Evolutionary conservation across 768 basidiomycete species (phyloP).

Genomic region (Trametes elegans): DNA sequence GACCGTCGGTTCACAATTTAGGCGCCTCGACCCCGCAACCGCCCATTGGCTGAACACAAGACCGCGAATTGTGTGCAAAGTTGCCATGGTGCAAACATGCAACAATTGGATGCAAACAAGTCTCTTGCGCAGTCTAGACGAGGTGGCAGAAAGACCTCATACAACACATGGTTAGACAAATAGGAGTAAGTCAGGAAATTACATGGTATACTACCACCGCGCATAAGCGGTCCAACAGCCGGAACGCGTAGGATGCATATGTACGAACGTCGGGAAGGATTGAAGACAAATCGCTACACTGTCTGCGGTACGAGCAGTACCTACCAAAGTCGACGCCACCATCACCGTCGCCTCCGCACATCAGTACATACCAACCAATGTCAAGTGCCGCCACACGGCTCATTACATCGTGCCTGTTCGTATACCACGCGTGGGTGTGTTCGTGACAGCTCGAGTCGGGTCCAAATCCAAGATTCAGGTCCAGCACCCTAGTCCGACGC

Average conservation of each 20-base stretch:
- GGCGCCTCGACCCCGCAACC: too few species aligned
- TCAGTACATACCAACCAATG: background rate
- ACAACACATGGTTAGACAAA: background rate
- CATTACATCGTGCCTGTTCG: conserved; percentile 3
- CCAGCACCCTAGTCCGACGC: conserved; percentile 2
- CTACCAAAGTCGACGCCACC: too few species aligned
- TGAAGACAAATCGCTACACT: background rate
- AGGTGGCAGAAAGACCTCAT: background rate
- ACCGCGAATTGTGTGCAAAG: too few species aligned
- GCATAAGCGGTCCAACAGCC: background rate
- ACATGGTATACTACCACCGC: conserved; percentile 9
- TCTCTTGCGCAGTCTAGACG: too few species aligned
- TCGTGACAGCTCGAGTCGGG: background rate
- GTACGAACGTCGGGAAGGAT: background rate
- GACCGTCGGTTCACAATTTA: too few species aligned
- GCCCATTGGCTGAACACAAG: too few species aligned
- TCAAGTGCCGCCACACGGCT: too few species aligned
- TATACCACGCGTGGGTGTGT: background rate
- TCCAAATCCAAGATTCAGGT: background rate
- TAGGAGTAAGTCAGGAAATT: background rate
- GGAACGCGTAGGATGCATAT: too few species aligned
- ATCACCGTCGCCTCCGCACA: background rate
- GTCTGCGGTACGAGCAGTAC: too few species aligned
- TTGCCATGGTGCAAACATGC: too few species aligned
- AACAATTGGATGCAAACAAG: too few species aligned